phyloP scores from a whole-genome alignment of 345 rosid species.

The Gossypium anomalum region DNA sequence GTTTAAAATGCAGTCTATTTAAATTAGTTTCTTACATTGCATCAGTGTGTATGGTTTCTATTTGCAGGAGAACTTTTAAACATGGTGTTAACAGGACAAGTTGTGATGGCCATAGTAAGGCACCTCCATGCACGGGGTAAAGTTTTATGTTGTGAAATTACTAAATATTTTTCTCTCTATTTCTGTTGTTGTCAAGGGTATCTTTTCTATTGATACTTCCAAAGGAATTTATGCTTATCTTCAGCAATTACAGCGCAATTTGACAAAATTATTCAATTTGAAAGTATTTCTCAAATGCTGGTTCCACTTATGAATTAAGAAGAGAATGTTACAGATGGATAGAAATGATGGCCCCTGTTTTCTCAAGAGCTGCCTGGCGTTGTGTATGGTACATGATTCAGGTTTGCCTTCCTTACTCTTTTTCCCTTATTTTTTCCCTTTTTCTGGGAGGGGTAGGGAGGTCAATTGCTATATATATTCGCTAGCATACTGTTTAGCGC shows the following conservation, averaged over 20 bases:
- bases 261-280: neutral
- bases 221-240: neutral
- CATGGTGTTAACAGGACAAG: slow-evolving; percentile 29
- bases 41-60: neutral
- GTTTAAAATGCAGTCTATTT: neutral
- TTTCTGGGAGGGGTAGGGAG: neutral
- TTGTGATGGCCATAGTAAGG: slow-evolving; percentile 42
- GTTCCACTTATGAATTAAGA: slow-evolving; percentile 10
- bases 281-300: slow-evolving; percentile 5
- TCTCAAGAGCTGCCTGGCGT: slow-evolving; percentile 68
- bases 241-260: neutral
- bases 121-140: slow-evolving; percentile 78
- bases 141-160: neutral
- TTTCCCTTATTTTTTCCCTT: neutral
- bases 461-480: neutral
- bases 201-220: neutral
- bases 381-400: slow-evolving; percentile 78
- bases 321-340: slow-evolving; percentile 47
- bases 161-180: neutral
- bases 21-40: slow-evolving; percentile 13
- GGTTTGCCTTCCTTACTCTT: slow-evolving; percentile 24
- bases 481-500: neutral
- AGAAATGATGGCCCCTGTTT: slow-evolving; percentile 81
- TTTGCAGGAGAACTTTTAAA: slow-evolving; percentile 56
- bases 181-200: neutral